Base-by-base conservation (phyloP, 2,329 filamentous ascomycete genomes). In the Trichothecium sympodiale region DNA sequence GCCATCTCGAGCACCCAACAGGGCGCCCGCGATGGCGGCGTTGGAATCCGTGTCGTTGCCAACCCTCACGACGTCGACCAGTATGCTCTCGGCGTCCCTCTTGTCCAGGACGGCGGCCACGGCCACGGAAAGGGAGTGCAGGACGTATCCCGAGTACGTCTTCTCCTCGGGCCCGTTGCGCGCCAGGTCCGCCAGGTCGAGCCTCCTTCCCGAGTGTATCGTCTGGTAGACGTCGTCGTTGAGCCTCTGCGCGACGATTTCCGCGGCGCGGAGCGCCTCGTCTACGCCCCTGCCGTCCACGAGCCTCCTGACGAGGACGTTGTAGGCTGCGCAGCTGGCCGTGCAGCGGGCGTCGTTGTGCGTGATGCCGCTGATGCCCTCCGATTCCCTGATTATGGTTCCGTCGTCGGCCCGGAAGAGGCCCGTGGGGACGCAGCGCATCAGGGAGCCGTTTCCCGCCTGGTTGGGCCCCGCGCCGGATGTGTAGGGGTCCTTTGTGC, bases 21-120 rank as follows among this genome's bases (percentile, higher is more conserved):
- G 41, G 0, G 64, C 64, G 1, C 65, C 64, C 0, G 64, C 61
- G 29, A 68, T 57, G 0, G 64, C 64, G 1, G 44, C 63, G 36
- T 68, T 68, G 0, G 64, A 67, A 40, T 69, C 65, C 1, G 62
- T 61, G 37, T 69, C 64, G 13, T 44, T 46, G 2, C 65, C 64
- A 23, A 68, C 49, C 4, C 60, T 45, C 7, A 67, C 60, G 15
- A 68, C 56, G 43, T 68, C 62, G 0, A 67, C 54, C 4, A 69
- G 37, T 8, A 66, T 44, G n/a, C 67, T 61, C 32, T 62, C 63
- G 4, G 66, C 41, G 8, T 44, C 38, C 26, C 62, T 46, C 1
- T 38, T 17, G 36, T 68, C 64, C 3, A 65, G 37, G 12, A 66
- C 27, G 0, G 65, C 64, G 0, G 62, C 60, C 1, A 67, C 46